A percentile compares a stretch with the other conserved stretches of the same genome.
These are phyloP conservation scores for Pyrrhoderma lamaoense DNA, from an alignment of 1,284 basidiomycete species.

Conservation along the genomic window DNA sequence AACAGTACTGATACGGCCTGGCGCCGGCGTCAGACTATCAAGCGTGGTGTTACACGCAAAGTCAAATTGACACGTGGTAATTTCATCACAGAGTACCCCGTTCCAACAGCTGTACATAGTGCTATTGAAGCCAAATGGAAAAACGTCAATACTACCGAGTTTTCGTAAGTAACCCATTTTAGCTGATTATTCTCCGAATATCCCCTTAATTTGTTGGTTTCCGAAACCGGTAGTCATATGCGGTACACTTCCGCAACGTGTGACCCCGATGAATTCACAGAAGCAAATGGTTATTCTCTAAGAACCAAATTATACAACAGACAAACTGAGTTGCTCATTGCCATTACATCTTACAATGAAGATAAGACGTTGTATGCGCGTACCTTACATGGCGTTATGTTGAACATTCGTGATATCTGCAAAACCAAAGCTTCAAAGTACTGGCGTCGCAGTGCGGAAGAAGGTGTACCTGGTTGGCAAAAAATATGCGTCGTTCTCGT, in stretches of 20 bases:
- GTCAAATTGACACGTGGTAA: constrained; percentile 91
- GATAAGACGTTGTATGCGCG: constrained; percentile 92
- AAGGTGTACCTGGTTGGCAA: constrained; percentile 88
- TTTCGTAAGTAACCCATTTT: constrained; percentile 56
- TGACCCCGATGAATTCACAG: constrained; percentile 90
- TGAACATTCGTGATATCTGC: constrained; percentile 98
- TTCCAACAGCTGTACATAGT: constrained; percentile 80
- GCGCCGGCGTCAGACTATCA: constrained; percentile 86
- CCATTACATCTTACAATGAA: constrained; percentile 85
- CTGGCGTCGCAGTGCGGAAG: constrained; percentile 80
- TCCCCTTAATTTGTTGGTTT: not conserved
- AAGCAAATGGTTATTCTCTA: constrained; percentile 76
- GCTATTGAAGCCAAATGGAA: constrained; percentile 82
- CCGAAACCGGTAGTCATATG: constrained; percentile 58
- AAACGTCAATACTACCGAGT: constrained; percentile 68
- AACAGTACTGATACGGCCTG: constrained; percentile 67
- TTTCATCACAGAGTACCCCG: constrained; percentile 87
- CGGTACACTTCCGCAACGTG: constrained; percentile 89
- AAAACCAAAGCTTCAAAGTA: constrained; percentile 95
- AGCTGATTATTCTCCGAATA: not conserved
- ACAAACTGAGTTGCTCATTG: constrained; percentile 89
- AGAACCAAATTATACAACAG: constrained; percentile 83
- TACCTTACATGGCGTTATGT: constrained; percentile 92
- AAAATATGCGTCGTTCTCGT: constrained; percentile 88
- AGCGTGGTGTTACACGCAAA: constrained; percentile 85